Percentiles rank a stretch among this genome's conserved stretches.
Conservation (phyloP, 495 filamentous ascomycete genomes). For the Acidomyces sp. region DNA sequence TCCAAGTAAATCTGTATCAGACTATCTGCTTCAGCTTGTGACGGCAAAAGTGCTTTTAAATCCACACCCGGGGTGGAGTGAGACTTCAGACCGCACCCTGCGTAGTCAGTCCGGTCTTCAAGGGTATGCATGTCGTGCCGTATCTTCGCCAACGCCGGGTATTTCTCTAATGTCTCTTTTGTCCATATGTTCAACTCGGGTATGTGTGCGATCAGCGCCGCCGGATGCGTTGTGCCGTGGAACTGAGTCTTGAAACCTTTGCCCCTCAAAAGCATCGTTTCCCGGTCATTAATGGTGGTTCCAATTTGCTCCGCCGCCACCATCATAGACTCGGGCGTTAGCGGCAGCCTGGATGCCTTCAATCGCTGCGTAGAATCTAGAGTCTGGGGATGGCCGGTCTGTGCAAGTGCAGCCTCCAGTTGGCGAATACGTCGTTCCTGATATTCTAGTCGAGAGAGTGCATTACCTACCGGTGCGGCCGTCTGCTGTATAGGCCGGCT, state of each 20-base stretch:
- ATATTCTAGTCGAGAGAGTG: slow-evolving; percentile 15
- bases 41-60: slow-evolving; percentile 10
- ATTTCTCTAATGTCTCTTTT: slow-evolving; percentile 13
- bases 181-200: slow-evolving; percentile 17
- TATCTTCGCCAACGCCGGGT: slow-evolving; percentile 10
- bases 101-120: slow-evolving; percentile 7
- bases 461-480: slow-evolving; percentile 4
- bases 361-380: background rate
- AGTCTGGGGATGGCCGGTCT: background rate
- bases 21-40: slow-evolving; percentile 2
- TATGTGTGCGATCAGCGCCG: slow-evolving; percentile 11
- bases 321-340: slow-evolving; percentile 14
- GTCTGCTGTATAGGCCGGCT: slow-evolving; percentile 6
- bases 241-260: slow-evolving; percentile 21
- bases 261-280: slow-evolving; percentile 13
- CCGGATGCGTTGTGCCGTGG: slow-evolving; percentile 11
- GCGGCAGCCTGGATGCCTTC: slow-evolving; percentile 4
- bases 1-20: slow-evolving; percentile 16
- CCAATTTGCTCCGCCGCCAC: background rate
- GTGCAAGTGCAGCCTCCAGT: slow-evolving; percentile 12
- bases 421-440: slow-evolving; percentile 16
- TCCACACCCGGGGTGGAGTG: slow-evolving; percentile 1
- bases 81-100: slow-evolving; percentile 5
- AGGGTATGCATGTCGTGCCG: slow-evolving; percentile 14
- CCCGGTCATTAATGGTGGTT: slow-evolving; percentile 6